These are phyloP conservation scores for Torrubiellomyces zombiae DNA, from an alignment of 2,329 filamentous ascomycete species.

Conservation along the genomic window DNA sequence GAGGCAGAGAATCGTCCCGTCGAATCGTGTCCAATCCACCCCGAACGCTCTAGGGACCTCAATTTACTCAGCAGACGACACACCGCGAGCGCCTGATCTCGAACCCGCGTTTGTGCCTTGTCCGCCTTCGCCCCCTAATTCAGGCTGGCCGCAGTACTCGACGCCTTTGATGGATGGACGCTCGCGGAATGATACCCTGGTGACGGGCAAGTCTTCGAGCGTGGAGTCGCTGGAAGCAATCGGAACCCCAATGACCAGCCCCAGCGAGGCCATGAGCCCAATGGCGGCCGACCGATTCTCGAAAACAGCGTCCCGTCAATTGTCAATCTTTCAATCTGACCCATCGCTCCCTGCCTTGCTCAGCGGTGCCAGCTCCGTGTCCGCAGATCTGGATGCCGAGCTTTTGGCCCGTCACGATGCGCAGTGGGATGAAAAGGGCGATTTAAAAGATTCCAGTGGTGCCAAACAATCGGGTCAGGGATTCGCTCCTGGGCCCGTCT, in stretches of 20 bases:
- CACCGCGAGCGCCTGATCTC: background rate
- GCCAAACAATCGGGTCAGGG: constrained; percentile 30
- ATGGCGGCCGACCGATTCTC: constrained; percentile 22
- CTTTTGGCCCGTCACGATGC: constrained; percentile 23
- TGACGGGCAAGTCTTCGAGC: constrained; percentile 32
- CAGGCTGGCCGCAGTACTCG: constrained; percentile 15
- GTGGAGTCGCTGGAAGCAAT: constrained; percentile 31
- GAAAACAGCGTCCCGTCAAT: constrained; percentile 27
- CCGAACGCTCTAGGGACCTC: too few relatives aligned
- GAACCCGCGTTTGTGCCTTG: constrained; percentile 19
- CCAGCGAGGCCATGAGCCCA: constrained; percentile 35
- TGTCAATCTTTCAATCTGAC: constrained; percentile 41
- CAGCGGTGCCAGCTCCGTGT: constrained; percentile 47
- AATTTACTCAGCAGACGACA: background rate
- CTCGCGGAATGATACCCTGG: constrained; percentile 24
- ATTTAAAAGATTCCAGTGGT: constrained; percentile 33
- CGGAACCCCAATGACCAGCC: constrained; percentile 36
- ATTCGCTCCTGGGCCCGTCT: constrained; percentile 28
- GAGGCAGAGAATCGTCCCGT: too few relatives aligned
- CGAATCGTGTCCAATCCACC: constrained; percentile 21
- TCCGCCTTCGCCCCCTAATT: constrained; percentile 29
- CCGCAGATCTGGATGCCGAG: constrained; percentile 44
- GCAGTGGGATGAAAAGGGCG: too few relatives aligned
- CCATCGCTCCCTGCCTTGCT: constrained; percentile 46
- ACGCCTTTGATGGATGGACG: too few relatives aligned